These are phyloP conservation scores for Hibiscus mutabilis DNA, from an alignment of 345 rosid genomes.

Conservation along the genomic window DNA sequence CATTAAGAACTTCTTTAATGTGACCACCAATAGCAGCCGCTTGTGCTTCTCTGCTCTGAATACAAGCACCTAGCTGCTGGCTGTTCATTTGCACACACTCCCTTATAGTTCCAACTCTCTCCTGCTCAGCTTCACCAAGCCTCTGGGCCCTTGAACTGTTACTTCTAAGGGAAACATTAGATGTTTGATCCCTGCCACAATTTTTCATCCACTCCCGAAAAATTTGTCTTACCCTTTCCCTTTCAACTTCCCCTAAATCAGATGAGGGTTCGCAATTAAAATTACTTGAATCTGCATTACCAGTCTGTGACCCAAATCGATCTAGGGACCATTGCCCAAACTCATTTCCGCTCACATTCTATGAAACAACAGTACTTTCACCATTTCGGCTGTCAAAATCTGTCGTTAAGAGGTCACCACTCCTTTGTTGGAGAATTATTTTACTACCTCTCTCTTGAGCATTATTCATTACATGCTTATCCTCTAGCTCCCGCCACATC, in stretches of 20 bases:
- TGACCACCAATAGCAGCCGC: conserved; percentile 48
- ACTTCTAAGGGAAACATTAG: conserved; percentile 37
- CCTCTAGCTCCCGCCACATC: conserved; percentile 91
- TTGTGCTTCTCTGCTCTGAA: conserved; percentile 52
- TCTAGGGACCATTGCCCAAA: conserved; percentile 23
- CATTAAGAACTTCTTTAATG: conserved; percentile 68
- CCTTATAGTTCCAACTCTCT: conserved; percentile 82
- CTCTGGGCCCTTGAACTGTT: conserved; percentile 54
- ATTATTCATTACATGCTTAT: conserved; percentile 65
- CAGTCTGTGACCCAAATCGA: conserved; percentile 41
- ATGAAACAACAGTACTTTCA: conserved; percentile 35
- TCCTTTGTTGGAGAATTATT: conserved; percentile 38
- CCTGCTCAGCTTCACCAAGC: conserved; percentile 93
- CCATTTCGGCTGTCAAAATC: conserved; percentile 35
- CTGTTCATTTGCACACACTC: conserved; percentile 79
- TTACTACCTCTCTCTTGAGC: conserved; percentile 48
- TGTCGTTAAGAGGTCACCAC: conserved; percentile 29
- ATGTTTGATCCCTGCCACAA: conserved; percentile 43
- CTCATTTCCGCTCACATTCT: conserved; percentile 22
- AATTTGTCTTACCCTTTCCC: conserved; percentile 82
- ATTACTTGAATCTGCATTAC: conserved; percentile 32
- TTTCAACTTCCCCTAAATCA: conserved; percentile 67
- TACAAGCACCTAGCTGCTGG: conserved; percentile 51
- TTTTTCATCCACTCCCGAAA: conserved; percentile 80
- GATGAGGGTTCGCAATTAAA: conserved; percentile 37